Evolutionary conservation across 352 stramenopile species (phyloP), one percentile per base, ranked within the genome.

Genomic region (Peronosclerospora sorghi): DNA sequence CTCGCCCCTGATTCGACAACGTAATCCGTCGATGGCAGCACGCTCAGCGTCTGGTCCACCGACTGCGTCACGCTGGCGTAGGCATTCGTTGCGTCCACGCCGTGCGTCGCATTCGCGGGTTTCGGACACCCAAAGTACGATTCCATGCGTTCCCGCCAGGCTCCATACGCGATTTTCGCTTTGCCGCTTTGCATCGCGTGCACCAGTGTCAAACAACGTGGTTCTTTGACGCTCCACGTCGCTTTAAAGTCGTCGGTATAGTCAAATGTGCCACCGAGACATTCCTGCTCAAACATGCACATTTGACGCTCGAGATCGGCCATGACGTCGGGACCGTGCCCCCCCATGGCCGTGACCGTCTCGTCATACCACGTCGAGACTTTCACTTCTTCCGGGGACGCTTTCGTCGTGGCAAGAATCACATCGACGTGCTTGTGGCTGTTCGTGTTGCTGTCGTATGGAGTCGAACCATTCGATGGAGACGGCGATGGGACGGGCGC

Each of bases 261-360:
- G 27, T 77, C 64, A 0, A 43, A 35, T 0, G 58, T 56, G 12
- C 66, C 66, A 10, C 66, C 66, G 1, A 79, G 52, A 39, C 69
- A 82, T 24, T 74, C 51, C 19, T 74, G 50, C 35, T 79, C 52
- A 32, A 69, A 71, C 61, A 77, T 59, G 26, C 68, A 75, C 36
- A 56, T 21, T 54, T 79, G 73, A 37, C 58, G 59, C 46, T 82
- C 69, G 17, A 82, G 51, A 36, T 82, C 66, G 4, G 51, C 63
- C 26, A 62, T 68, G 26, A 47, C 50, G 9, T 66, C 49, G 19
- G 54, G 26, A n/a, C 50, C 54, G 19, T 62, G 32, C 1, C 59
- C 62, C 15, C 65, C 62, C 45, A 73, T 60, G 1, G 41, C 37
- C 32, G 52, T 13, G 37, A 55, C 43, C 2, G 60, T 67, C 30